Conservation (phyloP, 2,329 filamentous ascomycete genomes). For the Cercospora janseana region DNA sequence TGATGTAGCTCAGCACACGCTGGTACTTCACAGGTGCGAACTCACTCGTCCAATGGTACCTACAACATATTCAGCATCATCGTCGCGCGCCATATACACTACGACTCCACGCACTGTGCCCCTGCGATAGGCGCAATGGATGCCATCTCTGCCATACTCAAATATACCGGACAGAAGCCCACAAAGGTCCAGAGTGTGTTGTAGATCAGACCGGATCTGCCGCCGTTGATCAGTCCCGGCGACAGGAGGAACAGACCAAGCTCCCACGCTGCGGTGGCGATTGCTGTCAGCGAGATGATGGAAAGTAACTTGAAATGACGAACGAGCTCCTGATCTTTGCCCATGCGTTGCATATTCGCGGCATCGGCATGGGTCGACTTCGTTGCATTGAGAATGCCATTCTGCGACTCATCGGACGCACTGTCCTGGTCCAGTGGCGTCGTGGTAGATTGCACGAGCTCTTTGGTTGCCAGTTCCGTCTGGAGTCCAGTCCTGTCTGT, state of each 20-base stretch:
- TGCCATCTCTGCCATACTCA: conserved; percentile 33
- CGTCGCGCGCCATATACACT: not conserved
- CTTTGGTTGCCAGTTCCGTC: too few species aligned
- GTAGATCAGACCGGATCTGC: conserved; percentile 32
- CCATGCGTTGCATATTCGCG: conserved; percentile 20
- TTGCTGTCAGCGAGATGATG: conserved; percentile 20
- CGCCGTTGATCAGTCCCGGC: conserved; percentile 28
- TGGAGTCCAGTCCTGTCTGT: too few species aligned
- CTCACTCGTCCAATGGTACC: conserved; percentile 28
- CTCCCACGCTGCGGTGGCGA: conserved; percentile 25
- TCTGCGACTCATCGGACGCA: not conserved
- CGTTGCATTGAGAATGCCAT: not conserved
- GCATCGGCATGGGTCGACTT: conserved; percentile 17
- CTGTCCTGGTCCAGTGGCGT: not conserved
- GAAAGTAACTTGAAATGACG: conserved; percentile 26
- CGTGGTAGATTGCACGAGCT: not conserved
- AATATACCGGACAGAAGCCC: conserved; percentile 25
- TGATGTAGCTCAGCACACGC: conserved; percentile 4
- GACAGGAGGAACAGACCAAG: conserved; percentile 1
- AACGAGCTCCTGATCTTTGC: conserved; percentile 26
- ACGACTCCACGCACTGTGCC: conserved; percentile 2
- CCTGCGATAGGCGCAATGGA: conserved; percentile 32
- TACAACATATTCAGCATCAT: not conserved
- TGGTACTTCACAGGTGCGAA: conserved; percentile 30
- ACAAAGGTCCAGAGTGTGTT: conserved; percentile 28